Evolutionary conservation across 768 basidiomycete genomes (phyloP), one percentile per base, ranked within the genome.

Genomic region (Leucocoprinus leucothites): DNA sequence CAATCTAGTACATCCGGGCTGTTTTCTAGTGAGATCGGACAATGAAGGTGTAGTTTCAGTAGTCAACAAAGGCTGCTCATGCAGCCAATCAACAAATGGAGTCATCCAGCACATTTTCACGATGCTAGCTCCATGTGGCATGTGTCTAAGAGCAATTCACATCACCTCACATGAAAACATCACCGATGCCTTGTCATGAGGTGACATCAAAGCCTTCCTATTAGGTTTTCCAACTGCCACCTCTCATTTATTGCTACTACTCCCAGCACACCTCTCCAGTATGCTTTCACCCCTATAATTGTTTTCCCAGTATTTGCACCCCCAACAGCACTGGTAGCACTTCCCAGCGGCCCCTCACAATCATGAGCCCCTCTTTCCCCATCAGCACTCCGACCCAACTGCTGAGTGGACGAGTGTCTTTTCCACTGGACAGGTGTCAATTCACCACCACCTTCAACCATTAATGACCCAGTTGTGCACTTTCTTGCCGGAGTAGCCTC

Each of bases 1-100:
- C 2, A 43, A 34, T 9, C 49, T 65, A 9, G 26, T 14, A 8
- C 21, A 9, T 8, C 34, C 31, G n/a, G 18, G 31, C 16, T 5
- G 18, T 38, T 60, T 67, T 38, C 58, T 63, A 13, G 64, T 71
- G 0, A 59, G 60, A n/a, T 71, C 69, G 1, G 70, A 73, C 73
- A 74, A 75, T 58, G 22, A 22, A 0, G 70, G 70, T 0, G 67
- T 75, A 1, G 67, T 74, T 0, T 26, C 53, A 1, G 65, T 65
- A 0, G 11, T 69, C 16, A 63, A 65, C 57, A 64, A 63, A 25
- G 73, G 74, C 1, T 51, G 67, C 0, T 70, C 68, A 1, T 56
- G 60, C 36, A 69, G 58, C 45, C 3, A 5, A 2, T 1, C 11
- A 4, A 21, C 48, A 9, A 52, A 3, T 18, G 43, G 2, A 6